Base-by-base conservation (phyloP, 164 flowering plant species). In the Chimonanthus salicifolius region DNA sequence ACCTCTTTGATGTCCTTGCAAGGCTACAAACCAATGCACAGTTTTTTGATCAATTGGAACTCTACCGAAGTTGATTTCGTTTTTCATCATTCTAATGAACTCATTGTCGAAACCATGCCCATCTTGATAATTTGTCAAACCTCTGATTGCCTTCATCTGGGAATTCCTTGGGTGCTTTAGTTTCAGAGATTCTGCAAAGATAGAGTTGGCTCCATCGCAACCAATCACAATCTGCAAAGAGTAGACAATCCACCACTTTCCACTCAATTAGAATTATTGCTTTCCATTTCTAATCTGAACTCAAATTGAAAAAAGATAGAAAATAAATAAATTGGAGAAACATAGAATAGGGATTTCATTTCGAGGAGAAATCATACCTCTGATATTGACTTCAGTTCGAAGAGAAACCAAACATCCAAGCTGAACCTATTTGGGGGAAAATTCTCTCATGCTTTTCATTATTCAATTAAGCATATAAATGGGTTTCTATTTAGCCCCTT, bases 141-240 rank as follows among this genome's bases (percentile, higher is more conserved):
- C 88, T 71, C 87, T 80, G 13, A 81, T 69, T 4, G 76, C 78
- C 44, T 78, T 47, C 16, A 58, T 21, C 6, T 78, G 10, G 58
- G 74, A 82, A 15, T 62, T n/a, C 63, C 71, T 81, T 8, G 78
- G 64, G 9, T 84, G 72, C 46, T 79, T 83, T 33, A 86, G 54
- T 16, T 75, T 82, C 4, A 89, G 75, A 45, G 70, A 78, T 16
- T 82, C 78, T 1, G 87, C 82, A n/a, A 85, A 74, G 0, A 79
- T 68, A 1, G 92, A 87, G 60, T 80, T 81, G 7, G 71, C 83
- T 47, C 92, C 92, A 62, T 88, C 92, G 69, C 90, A 86, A 18
- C 92, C 90, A 62, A 87, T 81, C 73, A 88, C 62, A 62, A 85
- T 81, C 90, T 88, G 80, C 49, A 5, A 33, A 5, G 13, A 15